Percentiles rank a stretch among this genome's conserved stretches.
phyloP scores from a whole-genome alignment of 345 rosid genomes.

The Balakata baccata region DNA sequence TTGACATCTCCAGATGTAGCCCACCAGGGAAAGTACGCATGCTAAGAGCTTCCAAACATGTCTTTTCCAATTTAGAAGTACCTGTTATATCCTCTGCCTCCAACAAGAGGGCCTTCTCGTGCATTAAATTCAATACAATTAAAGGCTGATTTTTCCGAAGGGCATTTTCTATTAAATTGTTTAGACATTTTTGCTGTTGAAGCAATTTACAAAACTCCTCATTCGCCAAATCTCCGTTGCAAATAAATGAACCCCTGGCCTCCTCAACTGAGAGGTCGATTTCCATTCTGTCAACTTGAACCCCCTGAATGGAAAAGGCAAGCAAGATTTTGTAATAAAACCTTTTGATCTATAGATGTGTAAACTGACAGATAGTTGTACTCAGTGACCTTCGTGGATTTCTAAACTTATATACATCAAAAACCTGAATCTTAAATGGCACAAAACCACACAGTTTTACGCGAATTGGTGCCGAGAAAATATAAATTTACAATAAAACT shows the following conservation, averaged over 20 bases:
- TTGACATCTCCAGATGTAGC: constrained; percentile 39
- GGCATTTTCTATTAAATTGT: constrained; percentile 63
- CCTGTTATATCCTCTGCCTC: constrained; percentile 50
- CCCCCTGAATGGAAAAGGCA: constrained; percentile 51
- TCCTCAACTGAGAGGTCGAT: constrained; percentile 44
- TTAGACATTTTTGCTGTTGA: constrained; percentile 60
- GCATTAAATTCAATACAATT: constrained; percentile 62
- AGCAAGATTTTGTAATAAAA: constrained; percentile 8
- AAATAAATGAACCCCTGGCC: constrained; percentile 30
- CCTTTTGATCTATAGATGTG: not conserved
- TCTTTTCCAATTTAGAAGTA: constrained; percentile 57
- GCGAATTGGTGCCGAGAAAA: not conserved
- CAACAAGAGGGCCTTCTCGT: constrained; percentile 55
- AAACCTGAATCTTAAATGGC: not conserved
- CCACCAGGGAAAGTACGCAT: constrained; percentile 48
- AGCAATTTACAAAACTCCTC: constrained; percentile 51
- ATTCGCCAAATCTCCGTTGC: constrained; percentile 43
- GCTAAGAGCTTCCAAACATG: constrained; percentile 73
- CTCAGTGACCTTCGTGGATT: not conserved
- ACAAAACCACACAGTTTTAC: not conserved
- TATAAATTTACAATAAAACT: not conserved
- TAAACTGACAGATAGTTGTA: not conserved
- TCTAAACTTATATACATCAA: not conserved
- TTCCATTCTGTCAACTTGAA: constrained; percentile 68
- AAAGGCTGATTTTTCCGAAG: constrained; percentile 69